Evolutionary conservation across 345 rosid species (phyloP).

Genomic region (Geranium brycei): DNA sequence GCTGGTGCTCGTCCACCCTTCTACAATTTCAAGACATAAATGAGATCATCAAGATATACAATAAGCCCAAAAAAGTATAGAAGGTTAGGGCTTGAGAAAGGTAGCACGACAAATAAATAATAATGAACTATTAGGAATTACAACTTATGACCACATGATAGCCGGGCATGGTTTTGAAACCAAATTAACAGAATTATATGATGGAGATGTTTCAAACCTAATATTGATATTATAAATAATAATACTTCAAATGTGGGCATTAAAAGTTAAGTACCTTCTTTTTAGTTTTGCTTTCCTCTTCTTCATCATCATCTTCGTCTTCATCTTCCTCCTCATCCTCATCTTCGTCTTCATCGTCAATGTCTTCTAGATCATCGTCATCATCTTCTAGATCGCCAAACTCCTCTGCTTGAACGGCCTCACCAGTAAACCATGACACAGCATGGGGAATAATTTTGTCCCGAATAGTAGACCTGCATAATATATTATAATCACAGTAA

Average conservation of each 20-base stretch:
- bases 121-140: too few relatives aligned
- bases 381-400: conserved; percentile 24
- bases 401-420: conserved; percentile 64
- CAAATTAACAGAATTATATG: conserved; percentile 3
- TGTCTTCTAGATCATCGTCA: conserved; percentile 41
- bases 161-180: conserved; percentile 20
- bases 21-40: conserved; percentile 18
- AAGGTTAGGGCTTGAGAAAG: too few relatives aligned
- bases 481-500: neutral
- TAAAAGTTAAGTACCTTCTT: conserved; percentile 21
- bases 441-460: conserved; percentile 88
- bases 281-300: conserved; percentile 41
- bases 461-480: conserved; percentile 62
- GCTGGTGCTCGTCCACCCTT: conserved; percentile 38
- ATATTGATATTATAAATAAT: neutral
- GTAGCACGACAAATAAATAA: too few relatives aligned
- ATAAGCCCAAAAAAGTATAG: too few relatives aligned
- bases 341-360: conserved; percentile 24
- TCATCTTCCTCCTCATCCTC: conserved; percentile 42
- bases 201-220: neutral
- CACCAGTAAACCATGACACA: conserved; percentile 98
- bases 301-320: conserved; percentile 40
- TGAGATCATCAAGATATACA: too few relatives aligned
- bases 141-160: conserved; percentile 52
- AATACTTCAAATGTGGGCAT: neutral